Base-by-base conservation (phyloP, 1,284 basidiomycete species). In the Melanopsichium pennsylvanicum region DNA sequence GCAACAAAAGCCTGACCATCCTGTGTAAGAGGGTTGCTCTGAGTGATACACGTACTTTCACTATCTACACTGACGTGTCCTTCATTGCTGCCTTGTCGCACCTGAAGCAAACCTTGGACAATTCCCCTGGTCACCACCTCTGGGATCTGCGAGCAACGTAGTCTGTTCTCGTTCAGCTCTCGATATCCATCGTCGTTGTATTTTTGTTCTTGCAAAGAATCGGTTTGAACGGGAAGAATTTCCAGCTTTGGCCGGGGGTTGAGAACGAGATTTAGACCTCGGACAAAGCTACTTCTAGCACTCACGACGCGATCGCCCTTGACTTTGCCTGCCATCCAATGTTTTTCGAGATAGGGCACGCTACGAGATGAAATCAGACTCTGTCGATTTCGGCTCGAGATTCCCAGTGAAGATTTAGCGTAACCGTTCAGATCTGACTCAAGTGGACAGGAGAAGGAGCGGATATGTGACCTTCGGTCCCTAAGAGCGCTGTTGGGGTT, bases 191-290 rank as follows among this genome's bases (percentile, higher is more conserved):
- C 8, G 18, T 39, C 7, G 10, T n/a, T 15, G 12, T 26, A 42
- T 12, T 10, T 9, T 27, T 31, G 13, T 15, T 18, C 18, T 31
- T 21, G 4, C 18, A 13, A 15, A 9, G 12, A 21, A 3, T 29
- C 9, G 32, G 21, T 25, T 15, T 26, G 45, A 0, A 38, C 19
- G 1, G 68, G 68, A 0, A 71, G 62, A 3, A 71, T 49, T 25
- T 71, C 62, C 7, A 66, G 47, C 38, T 39, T 61, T 5, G 69
- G 69, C n/a, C 39, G 45, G 3, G 69, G 59, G 18, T 58, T 47
- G n/a, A 71, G 16, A 32, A 63, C 40, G 13, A 71, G 33, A 12
- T 55, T 71, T 22, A 67, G 26, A 0, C 58, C 58, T 8, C 62
- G 49, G 5, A 55, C 23, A 27, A 62, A 50, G 33, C 62, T 58